Evolutionary conservation across 2,329 filamentous ascomycete genomes (phyloP), one percentile per base, ranked within the genome.

Genomic region (Purpureocillium takamizusanense): DNA sequence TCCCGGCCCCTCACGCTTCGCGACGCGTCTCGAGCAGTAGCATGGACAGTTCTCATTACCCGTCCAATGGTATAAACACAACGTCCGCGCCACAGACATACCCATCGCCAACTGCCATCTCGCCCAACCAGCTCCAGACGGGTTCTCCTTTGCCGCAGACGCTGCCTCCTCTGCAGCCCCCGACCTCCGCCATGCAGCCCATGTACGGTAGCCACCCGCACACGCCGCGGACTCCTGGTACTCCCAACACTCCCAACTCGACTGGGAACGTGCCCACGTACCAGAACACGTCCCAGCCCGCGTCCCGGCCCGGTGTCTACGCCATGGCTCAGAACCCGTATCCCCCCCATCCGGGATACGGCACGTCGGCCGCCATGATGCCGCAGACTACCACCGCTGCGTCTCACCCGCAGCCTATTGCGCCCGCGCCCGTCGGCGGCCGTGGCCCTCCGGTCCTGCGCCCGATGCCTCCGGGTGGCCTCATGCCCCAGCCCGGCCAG

Each of bases 361-460:
- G 67, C 29, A 69, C 71, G 8, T 72, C 75, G 7, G 67, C 67
- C 35, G 65, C 66, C 36, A 81, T 84, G 72, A 72, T 85, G 65
- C 74, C 80, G 34, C 78, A 83, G 59, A 65, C 79, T 17, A 78
- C 80, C 10, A 73, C 75, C 35, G 70, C 81, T 33, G 72, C 80
- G 50, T 77, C 78, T 38, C 83, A 86, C 57, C 82, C 81, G 33
- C 83, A 86, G 60, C 78, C 81, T 27, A 85, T 87, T 54, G 83
- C 83, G 32, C 83, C 83, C 13, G 83, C 83, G 31, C 82, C 83
- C 35, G 64, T 60, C 43, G 76, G 64, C 54, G 66, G 68, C 31
- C 70, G 74, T 29, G 66, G 66, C 15, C 76, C 77, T 42, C 76
- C 76, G 14, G 69, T 78, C 11, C 60, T 83, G 49, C 77, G 81